Evolutionary conservation across 2,329 filamentous ascomycete genomes (phyloP).

Genomic region (Zasmidium angulare): DNA sequence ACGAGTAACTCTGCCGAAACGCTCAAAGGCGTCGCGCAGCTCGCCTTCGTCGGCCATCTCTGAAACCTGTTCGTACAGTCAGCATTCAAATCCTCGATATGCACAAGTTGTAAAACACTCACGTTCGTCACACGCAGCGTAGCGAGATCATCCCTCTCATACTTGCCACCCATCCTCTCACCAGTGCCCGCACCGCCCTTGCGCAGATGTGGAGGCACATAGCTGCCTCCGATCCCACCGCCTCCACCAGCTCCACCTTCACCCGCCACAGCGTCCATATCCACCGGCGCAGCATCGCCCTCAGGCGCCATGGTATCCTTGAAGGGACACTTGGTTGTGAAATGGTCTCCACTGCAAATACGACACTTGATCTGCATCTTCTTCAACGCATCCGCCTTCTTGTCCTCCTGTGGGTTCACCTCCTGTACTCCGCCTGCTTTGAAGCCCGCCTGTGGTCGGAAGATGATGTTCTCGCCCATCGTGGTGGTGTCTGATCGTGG

Average conservation of each 20-base stretch:
- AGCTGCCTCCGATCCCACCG: slow-evolving; percentile 67
- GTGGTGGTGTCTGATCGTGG: slow-evolving; percentile 87
- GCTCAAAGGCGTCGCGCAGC: slow-evolving; percentile 95
- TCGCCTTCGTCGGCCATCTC: slow-evolving; percentile 97
- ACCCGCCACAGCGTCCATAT: slow-evolving; percentile 48
- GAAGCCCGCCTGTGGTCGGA: slow-evolving; percentile 91
- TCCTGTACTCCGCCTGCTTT: slow-evolving; percentile 84
- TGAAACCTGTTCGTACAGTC: slow-evolving; percentile 63
- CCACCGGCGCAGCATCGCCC: slow-evolving; percentile 48
- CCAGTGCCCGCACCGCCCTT: slow-evolving; percentile 64
- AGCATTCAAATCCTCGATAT: not conserved
- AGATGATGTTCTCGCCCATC: slow-evolving; percentile 97
- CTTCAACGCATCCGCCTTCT: slow-evolving; percentile 73
- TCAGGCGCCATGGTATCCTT: slow-evolving; percentile 98
- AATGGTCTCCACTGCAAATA: slow-evolving; percentile 98
- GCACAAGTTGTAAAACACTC: slow-evolving; percentile 47
- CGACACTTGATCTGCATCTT: slow-evolving; percentile 99
- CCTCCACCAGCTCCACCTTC: slow-evolving; percentile 53
- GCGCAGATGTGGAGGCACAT: slow-evolving; percentile 90
- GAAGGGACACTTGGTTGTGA: slow-evolving; percentile 98
- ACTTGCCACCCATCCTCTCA: slow-evolving; percentile 90
- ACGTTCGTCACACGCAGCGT: slow-evolving; percentile 98
- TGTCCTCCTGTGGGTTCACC: slow-evolving; percentile 65
- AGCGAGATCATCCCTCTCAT: slow-evolving; percentile 92
- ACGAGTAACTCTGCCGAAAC: slow-evolving; percentile 92